Evolutionary conservation across 306 rosid species (phyloP), one percentile per base, ranked within the genome.

Genomic region (Arachis stenosperma): DNA sequence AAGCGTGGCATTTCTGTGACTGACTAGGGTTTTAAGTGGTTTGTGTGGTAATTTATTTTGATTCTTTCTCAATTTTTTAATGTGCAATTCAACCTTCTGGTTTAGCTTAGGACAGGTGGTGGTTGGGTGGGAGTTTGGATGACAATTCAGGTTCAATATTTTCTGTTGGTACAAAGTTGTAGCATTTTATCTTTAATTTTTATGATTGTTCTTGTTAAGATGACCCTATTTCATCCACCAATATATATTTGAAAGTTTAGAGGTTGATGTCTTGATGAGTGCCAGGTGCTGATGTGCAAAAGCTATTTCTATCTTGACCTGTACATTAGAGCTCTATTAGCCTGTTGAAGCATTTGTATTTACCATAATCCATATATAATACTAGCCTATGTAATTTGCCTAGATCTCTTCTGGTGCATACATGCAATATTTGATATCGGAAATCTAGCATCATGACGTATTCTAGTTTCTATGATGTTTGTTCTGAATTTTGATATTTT

Each of bases 1-100:
- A 76, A 59, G 64, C 67, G 40, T 5, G 33, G 2, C 37, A 47
- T 71, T 65, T 75, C 14, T 66, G 60, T 66, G 73, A 56, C 29
- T 65, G 43, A 9, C 6, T 29, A 57, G 57, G 11, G 79, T 48
- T 70, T 72, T 22, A n/a, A 51, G 8, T 40, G 69, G 59, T 41
- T 67, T 43, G 33, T 56, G 40, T 44, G 42, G 50, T 8, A 36
- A 29, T 66, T 55, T 43, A 9, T 11, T 12, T 48, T 57, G 22
- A 43, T 75, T 33, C 8, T 66, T 11, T 14, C 58, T 12, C 71
- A 6, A 29, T 56, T 29, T 40, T 65, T 64, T 65, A 27, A 30
- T 46, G 27, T 22, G 27, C 27, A 22, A 22, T 22, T 22, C 27
- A 22, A 22, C 27, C 27, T 22, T 22, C 27, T 22, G 27, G 27